A percentile compares a stretch with the other conserved stretches of the same genome.
phyloP scores from a whole-genome alignment of 2,329 filamentous ascomycete species.

The Fusarium illudens region DNA sequence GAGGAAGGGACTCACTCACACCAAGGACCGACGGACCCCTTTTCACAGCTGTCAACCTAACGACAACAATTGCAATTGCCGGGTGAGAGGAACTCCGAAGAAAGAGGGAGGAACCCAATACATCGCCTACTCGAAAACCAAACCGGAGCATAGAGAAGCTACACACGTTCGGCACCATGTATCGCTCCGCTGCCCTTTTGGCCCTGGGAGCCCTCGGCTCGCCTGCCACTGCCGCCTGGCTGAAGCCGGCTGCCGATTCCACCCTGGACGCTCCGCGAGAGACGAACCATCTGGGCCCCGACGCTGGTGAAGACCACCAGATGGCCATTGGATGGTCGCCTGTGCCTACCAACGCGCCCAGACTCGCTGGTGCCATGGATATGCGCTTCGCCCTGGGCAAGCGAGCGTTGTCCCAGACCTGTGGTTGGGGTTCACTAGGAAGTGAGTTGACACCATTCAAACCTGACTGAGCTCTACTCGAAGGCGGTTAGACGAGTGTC shows the following conservation, averaged over 20 bases:
- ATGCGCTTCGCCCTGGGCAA: constrained; percentile 42
- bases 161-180: constrained; percentile 20
- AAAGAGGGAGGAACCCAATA: background rate
- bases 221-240: constrained; percentile 34
- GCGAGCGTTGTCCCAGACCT: constrained; percentile 42
- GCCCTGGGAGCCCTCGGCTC: constrained; percentile 38
- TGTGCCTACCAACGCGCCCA: constrained; percentile 44
- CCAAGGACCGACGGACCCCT: background rate
- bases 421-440: constrained; percentile 43
- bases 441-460: constrained; percentile 39
- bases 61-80: background rate
- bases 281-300: constrained; percentile 28
- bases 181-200: constrained; percentile 32
- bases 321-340: constrained; percentile 46
- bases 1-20: constrained; percentile 8
- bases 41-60: background rate
- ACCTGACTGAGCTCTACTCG: background rate
- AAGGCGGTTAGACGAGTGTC: background rate
- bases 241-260: constrained; percentile 36
- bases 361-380: constrained; percentile 43
- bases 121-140: background rate
- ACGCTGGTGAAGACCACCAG: constrained; percentile 32
- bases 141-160: background rate
- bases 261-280: constrained; percentile 45
- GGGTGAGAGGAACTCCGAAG: background rate